Evolutionary conservation across 495 filamentous ascomycete genomes (phyloP).

Genomic region (Neurospora sp.): DNA sequence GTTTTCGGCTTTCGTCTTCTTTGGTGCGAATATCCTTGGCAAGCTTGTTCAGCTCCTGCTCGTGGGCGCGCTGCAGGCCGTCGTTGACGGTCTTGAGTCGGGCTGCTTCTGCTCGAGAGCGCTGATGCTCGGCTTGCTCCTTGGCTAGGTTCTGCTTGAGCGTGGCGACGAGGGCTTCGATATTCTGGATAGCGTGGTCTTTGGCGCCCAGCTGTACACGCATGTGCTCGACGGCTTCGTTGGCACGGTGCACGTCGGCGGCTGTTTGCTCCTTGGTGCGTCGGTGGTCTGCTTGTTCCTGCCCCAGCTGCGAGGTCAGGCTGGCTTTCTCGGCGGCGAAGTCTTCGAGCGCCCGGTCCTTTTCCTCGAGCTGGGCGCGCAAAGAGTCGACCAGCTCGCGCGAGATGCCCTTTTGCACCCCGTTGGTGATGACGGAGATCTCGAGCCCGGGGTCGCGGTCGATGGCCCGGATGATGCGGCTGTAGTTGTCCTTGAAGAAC

Average conservation of each 20-base stretch:
- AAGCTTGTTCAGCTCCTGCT: slow-evolving; percentile 30
- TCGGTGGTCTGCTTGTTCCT: slow-evolving; percentile 67
- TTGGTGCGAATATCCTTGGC: slow-evolving; percentile 22
- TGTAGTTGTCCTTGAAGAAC: slow-evolving; percentile 93
- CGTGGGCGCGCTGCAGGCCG: slow-evolving; percentile 59
- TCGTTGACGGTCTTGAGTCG: slow-evolving; percentile 59
- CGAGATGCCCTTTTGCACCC: slow-evolving; percentile 73
- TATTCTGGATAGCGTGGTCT: slow-evolving; percentile 50
- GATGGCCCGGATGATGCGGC: slow-evolving; percentile 72
- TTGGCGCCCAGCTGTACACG: slow-evolving; percentile 61
- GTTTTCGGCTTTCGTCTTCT: background rate
- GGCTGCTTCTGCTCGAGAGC: slow-evolving; percentile 60
- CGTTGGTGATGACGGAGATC: slow-evolving; percentile 65
- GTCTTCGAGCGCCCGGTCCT: slow-evolving; percentile 56
- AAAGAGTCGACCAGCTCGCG: slow-evolving; percentile 77
- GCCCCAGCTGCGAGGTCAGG: slow-evolving; percentile 60
- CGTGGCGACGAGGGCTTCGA: slow-evolving; percentile 52
- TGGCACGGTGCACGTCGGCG: slow-evolving; percentile 53
- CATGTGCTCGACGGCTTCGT: slow-evolving; percentile 57
- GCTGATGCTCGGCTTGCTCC: slow-evolving; percentile 57
- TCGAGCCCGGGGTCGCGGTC: slow-evolving; percentile 87
- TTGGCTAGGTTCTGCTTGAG: slow-evolving; percentile 55
- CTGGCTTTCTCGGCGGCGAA: slow-evolving; percentile 55
- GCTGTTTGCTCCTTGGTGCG: slow-evolving; percentile 57
- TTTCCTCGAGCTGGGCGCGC: slow-evolving; percentile 65